Conservation (phyloP, 495 filamentous ascomycete genomes). For the Friedmanniomyces simplex region DNA sequence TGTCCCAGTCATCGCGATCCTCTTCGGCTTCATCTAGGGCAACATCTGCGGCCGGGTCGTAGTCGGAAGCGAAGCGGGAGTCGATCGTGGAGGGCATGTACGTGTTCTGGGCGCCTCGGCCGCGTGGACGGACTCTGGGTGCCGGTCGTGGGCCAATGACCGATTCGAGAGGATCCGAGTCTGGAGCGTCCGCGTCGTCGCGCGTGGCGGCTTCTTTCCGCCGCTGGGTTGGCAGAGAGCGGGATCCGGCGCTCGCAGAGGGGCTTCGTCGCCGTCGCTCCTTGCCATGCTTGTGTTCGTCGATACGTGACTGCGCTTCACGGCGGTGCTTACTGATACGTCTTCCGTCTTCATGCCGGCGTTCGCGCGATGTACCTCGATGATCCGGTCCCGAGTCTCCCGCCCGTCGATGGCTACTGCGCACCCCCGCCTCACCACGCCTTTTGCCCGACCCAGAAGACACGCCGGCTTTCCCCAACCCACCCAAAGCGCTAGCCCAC, state of each 20-base stretch:
- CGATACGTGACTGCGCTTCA: background rate
- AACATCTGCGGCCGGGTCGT: conserved; percentile 66
- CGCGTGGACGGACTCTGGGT: conserved; percentile 50
- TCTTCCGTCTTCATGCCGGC: background rate
- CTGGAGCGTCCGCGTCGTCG: conserved; percentile 15
- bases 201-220: background rate
- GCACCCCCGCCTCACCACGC: background rate
- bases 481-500: conserved; percentile 10
- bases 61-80: conserved; percentile 61
- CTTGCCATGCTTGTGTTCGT: background rate
- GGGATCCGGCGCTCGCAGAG: background rate
- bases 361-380: background rate
- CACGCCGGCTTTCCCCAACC: background rate
- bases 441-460: background rate
- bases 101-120: conserved; percentile 53
- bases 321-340: background rate
- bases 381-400: too few species aligned
- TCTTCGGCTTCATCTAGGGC: conserved; percentile 40
- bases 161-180: conserved; percentile 69
- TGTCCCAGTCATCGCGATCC: conserved; percentile 61
- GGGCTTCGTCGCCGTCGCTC: background rate
- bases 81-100: conserved; percentile 56
- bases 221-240: background rate
- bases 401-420: too few species aligned
- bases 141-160: conserved; percentile 66